Evolutionary conservation across 2,329 filamentous ascomycete genomes (phyloP).

Genomic region (Cytospora mali): DNA sequence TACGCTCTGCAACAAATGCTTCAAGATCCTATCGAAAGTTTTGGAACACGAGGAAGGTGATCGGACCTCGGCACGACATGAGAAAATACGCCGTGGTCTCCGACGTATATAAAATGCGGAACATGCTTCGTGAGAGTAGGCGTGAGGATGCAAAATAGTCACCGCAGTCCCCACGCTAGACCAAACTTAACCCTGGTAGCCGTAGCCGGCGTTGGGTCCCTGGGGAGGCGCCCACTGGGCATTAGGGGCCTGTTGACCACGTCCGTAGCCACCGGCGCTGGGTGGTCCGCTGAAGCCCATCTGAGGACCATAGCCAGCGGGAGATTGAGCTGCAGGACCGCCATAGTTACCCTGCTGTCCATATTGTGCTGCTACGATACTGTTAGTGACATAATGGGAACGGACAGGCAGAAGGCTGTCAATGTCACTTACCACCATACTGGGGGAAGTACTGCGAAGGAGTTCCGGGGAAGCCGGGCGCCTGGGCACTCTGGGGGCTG

Average conservation of each 20-base stretch:
- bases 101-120: neutral
- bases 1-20: slow-evolving; percentile 20
- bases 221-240: slow-evolving; percentile 55
- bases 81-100: neutral
- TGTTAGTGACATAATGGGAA: slow-evolving; percentile 55
- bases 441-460: slow-evolving; percentile 88
- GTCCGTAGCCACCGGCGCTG: slow-evolving; percentile 83
- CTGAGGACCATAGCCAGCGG: slow-evolving; percentile 65
- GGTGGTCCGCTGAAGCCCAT: slow-evolving; percentile 73
- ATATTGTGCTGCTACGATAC: slow-evolving; percentile 55
- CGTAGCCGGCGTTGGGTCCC: slow-evolving; percentile 63
- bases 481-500: slow-evolving; percentile 74
- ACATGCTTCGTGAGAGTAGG: neutral
- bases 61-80: neutral
- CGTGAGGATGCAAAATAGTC: neutral
- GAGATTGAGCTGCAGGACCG: slow-evolving; percentile 60
- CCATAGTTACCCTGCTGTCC: slow-evolving; percentile 70
- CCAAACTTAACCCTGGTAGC: slow-evolving; percentile 61
- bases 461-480: slow-evolving; percentile 74
- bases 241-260: slow-evolving; percentile 66
- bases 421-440: slow-evolving; percentile 70
- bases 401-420: neutral
- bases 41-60: slow-evolving; percentile 13
- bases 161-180: neutral
- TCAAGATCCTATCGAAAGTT: slow-evolving; percentile 15